A percentile compares a stretch with the other conserved stretches of the same genome.
These are phyloP conservation scores for Eucalyptus victrix DNA, from an alignment of 345 rosid genomes.

Conservation along the genomic window DNA sequence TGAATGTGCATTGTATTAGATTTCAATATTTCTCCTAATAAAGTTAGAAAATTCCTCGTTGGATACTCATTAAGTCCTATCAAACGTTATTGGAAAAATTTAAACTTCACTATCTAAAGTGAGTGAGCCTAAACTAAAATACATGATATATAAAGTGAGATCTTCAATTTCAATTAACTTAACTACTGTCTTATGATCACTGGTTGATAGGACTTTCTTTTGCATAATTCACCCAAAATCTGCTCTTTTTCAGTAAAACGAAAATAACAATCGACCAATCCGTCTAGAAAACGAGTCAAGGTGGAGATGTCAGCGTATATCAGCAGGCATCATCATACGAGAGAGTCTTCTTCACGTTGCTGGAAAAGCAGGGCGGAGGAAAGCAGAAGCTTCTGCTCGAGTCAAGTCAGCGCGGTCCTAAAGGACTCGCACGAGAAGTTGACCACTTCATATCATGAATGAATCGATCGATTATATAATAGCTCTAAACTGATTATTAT, in stretches of 20 bases:
- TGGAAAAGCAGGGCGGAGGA: background rate
- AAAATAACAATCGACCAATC: background rate
- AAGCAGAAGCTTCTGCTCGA: background rate
- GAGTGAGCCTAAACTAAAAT: background rate
- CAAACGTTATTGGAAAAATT: no score
- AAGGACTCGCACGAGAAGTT: background rate
- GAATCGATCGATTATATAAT: background rate
- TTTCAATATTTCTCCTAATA: no score
- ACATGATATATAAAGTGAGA: background rate
- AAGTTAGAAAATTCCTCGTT: fast-evolving
- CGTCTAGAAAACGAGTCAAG: background rate
- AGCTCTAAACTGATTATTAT: background rate
- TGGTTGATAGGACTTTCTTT: background rate
- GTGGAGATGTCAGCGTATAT: background rate
- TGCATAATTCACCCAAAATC: background rate
- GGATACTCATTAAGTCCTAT: background rate
- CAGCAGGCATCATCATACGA: background rate
- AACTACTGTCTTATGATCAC: fast-evolving
- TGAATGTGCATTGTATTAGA: fast-evolving
- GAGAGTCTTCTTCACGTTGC: background rate
- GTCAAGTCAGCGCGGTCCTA: background rate
- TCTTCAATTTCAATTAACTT: background rate
- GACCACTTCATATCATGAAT: fast-evolving
- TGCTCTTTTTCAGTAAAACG: background rate
- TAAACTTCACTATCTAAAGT: background rate